These are phyloP conservation scores for Globisporangium irregulare DNA, from an alignment of 352 stramenopile genomes.

Conservation along the genomic window DNA sequence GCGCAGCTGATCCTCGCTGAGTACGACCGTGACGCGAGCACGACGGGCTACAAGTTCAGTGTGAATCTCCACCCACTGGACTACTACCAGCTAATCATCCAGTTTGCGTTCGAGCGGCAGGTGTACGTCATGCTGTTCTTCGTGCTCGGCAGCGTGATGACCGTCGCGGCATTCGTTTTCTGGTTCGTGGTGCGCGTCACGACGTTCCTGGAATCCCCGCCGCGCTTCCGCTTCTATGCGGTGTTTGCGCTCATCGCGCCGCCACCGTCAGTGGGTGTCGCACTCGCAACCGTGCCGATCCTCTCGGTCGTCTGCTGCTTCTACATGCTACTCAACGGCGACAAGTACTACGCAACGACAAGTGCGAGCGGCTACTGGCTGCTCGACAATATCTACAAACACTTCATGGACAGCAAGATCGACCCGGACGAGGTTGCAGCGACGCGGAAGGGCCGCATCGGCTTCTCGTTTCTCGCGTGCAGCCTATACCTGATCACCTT, in stretches of 20 bases:
- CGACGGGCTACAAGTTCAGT: constrained; percentile 89
- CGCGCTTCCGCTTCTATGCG: constrained; percentile 88
- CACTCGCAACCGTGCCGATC: constrained; percentile 88
- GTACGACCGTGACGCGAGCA: constrained; percentile 91
- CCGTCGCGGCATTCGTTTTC: constrained; percentile 78
- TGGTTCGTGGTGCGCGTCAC: constrained; percentile 91
- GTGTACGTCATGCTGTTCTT: constrained; percentile 95
- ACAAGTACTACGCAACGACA: constrained; percentile 34
- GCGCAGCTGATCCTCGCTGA: constrained; percentile 85
- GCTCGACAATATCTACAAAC: constrained; percentile 68
- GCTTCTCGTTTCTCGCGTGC: constrained; percentile 92
- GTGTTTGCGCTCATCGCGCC: constrained; percentile 92
- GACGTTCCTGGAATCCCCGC: constrained; percentile 89
- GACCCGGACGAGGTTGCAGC: constrained; percentile 62
- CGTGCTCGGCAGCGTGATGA: constrained; percentile 87
- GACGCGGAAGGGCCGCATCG: constrained; percentile 87
- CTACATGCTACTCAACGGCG: constrained; percentile 63
- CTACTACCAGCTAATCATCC: constrained; percentile 95
- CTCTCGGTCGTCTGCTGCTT: constrained; percentile 59
- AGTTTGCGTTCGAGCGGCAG: constrained; percentile 93
- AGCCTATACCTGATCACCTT: constrained; percentile 85
- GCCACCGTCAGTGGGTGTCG: constrained; percentile 84
- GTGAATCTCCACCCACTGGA: constrained; percentile 92
- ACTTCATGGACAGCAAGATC: constrained; percentile 88
- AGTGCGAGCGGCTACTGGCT: constrained; percentile 69